Evolutionary conservation across 2,329 filamentous ascomycete species (phyloP).

Genomic region (Exophiala bonariae): DNA sequence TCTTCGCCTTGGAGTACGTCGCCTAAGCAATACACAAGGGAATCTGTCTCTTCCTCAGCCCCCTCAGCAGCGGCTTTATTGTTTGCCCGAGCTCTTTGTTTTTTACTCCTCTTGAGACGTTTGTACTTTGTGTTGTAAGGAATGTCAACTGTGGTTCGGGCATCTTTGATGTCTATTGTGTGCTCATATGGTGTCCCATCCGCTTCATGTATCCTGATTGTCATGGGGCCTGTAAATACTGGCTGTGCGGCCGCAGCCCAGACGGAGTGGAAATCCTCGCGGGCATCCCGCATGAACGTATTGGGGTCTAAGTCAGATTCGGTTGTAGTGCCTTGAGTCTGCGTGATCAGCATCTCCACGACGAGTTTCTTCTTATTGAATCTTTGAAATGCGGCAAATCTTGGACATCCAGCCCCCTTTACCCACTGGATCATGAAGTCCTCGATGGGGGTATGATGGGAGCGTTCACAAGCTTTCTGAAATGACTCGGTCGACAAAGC

Average conservation of each 20-base stretch:
- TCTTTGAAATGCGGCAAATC: conserved; percentile 79
- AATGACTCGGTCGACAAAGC: conserved; percentile 76
- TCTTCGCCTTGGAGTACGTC: conserved; percentile 83
- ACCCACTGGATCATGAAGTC: conserved; percentile 95
- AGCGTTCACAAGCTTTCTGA: conserved; percentile 80
- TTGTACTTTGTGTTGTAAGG: conserved; percentile 99
- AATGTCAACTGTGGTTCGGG: conserved; percentile 83
- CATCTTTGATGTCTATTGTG: conserved; percentile 91
- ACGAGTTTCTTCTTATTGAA: conserved; percentile 98
- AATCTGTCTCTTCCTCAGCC: conserved; percentile 71
- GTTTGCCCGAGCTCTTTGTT: conserved; percentile 74
- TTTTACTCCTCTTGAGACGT: conserved; percentile 82
- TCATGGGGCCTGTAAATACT: conserved; percentile 96
- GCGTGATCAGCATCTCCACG: conserved; percentile 85
- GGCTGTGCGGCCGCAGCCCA: conserved; percentile 69
- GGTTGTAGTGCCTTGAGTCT: conserved; percentile 64
- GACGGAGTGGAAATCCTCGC: conserved; percentile 72
- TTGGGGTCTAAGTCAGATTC: conserved; percentile 65
- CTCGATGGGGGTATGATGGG: conserved; percentile 83
- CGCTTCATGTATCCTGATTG: conserved; percentile 94
- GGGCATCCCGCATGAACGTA: conserved; percentile 80
- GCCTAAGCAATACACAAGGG: conserved; percentile 85
- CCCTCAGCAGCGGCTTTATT: conserved; percentile 58
- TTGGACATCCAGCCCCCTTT: conserved; percentile 80
- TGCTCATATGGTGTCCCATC: conserved; percentile 98